A percentile compares a stretch with the other conserved stretches of the same genome.
Conservation (phyloP, 108 stramenopile species). For the Pinguiococcus pyrenoidosus region DNA sequence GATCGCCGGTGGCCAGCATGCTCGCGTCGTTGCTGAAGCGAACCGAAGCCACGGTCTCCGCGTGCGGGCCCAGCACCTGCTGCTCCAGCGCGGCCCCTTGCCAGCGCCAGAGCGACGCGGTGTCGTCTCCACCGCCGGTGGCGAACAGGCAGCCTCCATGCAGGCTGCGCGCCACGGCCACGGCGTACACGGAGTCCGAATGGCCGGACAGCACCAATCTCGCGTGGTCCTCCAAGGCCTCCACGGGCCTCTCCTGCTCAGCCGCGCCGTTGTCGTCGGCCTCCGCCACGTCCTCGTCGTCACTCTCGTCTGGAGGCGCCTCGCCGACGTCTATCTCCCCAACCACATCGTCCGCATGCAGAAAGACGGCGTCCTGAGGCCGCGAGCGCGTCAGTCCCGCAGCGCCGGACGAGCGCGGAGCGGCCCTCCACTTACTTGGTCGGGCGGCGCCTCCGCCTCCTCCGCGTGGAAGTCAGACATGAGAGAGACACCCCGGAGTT, state of each 20-base stretch:
- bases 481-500: too few relatives aligned
- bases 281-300: constrained; percentile 44
- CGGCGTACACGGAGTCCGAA: constrained; percentile 35
- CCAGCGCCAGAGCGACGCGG: constrained; percentile 54
- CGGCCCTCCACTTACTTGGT: too few relatives aligned
- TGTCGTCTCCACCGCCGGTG: constrained; percentile 84
- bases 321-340: constrained; percentile 12
- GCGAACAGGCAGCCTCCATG: constrained; percentile 32
- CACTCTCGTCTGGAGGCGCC: constrained; percentile 22
- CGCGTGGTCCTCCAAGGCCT: constrained; percentile 6
- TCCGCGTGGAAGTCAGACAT: too few relatives aligned
- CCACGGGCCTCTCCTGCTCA: constrained; percentile 5
- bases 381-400: too few relatives aligned
- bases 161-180: constrained; percentile 32
- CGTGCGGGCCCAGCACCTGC: constrained; percentile 42
- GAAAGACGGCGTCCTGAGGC: too few relatives aligned
- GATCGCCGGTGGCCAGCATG: constrained; percentile 57
- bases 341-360: too few relatives aligned
- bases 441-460: too few relatives aligned
- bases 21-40: constrained; percentile 52
- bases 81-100: background rate
- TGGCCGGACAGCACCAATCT: constrained; percentile 14
- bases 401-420: too few relatives aligned
- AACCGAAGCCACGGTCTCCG: constrained; percentile 67
- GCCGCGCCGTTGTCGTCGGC: constrained; percentile 32